phyloP scores from a whole-genome alignment of 2,329 filamentous ascomycete species.

The Zymoseptoria brevis region DNA sequence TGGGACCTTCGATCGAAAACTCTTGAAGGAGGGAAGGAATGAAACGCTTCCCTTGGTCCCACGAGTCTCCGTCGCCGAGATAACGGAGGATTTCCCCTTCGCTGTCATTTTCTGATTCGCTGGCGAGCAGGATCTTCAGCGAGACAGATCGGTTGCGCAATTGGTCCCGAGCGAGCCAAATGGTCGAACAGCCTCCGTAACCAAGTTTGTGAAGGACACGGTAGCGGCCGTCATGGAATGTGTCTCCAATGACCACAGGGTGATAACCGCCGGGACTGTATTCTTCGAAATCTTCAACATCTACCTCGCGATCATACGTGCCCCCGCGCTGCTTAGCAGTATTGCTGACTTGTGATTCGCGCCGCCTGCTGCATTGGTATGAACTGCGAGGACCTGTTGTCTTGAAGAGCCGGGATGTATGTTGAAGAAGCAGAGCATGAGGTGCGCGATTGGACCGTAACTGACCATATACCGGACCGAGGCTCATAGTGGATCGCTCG shows the following conservation, averaged over 20 bases:
- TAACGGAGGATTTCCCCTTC: background rate
- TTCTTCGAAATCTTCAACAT: background rate
- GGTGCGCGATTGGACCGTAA: too few species aligned
- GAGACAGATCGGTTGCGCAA: background rate
- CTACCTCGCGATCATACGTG: background rate
- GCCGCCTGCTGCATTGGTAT: too few species aligned
- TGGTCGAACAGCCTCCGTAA: constrained; percentile 4
- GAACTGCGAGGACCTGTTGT: too few species aligned
- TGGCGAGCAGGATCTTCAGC: constrained; percentile 1
- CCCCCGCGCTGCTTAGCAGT: too few species aligned
- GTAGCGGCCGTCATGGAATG: constrained; percentile 1
- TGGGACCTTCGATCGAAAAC: constrained; percentile 3
- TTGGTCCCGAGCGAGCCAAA: constrained; percentile 5
- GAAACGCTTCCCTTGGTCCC: background rate
- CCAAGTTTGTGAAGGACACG: constrained; percentile 6
- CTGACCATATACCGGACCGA: too few species aligned
- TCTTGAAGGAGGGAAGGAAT: constrained; percentile 1
- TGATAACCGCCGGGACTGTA: background rate
- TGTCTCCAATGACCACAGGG: background rate
- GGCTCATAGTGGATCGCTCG: too few species aligned
- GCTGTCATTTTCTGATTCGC: background rate
- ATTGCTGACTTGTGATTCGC: too few species aligned
- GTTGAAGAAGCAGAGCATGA: too few species aligned
- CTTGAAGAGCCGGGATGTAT: too few species aligned
- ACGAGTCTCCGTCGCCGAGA: background rate